phyloP scores from a whole-genome alignment of 2,329 filamentous ascomycete species.

The Dactylonectria estremocensis region DNA sequence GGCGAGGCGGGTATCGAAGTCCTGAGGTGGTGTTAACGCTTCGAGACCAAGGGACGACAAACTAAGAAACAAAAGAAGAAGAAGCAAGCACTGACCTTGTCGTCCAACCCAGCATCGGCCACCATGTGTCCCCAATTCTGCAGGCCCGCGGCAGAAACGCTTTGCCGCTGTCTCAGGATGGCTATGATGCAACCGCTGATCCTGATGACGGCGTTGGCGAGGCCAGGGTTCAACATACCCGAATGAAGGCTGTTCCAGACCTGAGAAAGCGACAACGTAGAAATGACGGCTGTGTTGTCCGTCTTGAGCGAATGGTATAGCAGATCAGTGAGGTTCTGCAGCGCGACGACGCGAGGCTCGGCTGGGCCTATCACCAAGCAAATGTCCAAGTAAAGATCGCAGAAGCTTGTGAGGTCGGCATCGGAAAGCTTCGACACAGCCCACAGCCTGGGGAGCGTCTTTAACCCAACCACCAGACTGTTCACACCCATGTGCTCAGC shows the following conservation, averaged over 20 bases:
- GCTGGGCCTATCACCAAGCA: conserved; percentile 56
- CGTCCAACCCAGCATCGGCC: conserved; percentile 62
- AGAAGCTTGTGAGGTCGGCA: conserved; percentile 52
- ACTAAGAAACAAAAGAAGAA: background rate
- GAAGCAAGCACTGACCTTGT: conserved; percentile 61
- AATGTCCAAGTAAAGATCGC: conserved; percentile 60
- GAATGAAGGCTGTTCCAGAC: conserved; percentile 60
- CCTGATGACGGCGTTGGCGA: conserved; percentile 66
- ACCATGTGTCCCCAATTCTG: conserved; percentile 66
- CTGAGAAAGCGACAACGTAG: conserved; percentile 52
- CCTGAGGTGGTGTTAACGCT: conserved; percentile 56
- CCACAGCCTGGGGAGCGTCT: conserved; percentile 52
- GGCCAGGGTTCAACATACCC: conserved; percentile 61
- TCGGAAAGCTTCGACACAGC: conserved; percentile 46
- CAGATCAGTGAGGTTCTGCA: conserved; percentile 63
- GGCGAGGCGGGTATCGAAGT: conserved; percentile 76
- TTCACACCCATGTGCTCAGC: conserved; percentile 50
- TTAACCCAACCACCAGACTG: conserved; percentile 56
- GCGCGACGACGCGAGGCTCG: conserved; percentile 63
- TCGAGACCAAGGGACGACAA: background rate
- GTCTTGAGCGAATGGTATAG: conserved; percentile 59
- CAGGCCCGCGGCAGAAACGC: conserved; percentile 40
- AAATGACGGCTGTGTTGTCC: conserved; percentile 48
- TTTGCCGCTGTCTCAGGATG: conserved; percentile 46
- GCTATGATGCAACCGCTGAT: conserved; percentile 63